Conservation (phyloP, 1,284 basidiomycete species). For the Takashimella tepidaria region DNA sequence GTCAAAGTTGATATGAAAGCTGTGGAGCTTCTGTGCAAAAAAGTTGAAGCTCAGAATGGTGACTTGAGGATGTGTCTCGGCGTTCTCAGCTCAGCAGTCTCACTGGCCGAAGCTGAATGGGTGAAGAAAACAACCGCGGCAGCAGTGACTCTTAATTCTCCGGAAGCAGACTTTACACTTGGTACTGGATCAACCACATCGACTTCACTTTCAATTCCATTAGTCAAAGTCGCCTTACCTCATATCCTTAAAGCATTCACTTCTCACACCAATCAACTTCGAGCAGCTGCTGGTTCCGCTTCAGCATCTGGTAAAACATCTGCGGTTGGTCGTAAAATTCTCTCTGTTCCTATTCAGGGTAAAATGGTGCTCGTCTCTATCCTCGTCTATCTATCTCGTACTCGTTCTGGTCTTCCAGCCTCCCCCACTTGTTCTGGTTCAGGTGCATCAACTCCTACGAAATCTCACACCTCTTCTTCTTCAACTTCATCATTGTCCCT, state of each 20-base stretch:
- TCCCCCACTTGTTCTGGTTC: conserved; percentile 22
- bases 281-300: conserved; percentile 37
- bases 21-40: conserved; percentile 42
- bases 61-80: conserved; percentile 48
- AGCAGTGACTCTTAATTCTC: conserved; percentile 1
- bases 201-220: conserved; percentile 6
- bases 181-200: background rate
- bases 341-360: conserved; percentile 44
- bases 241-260: conserved; percentile 44
- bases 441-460: conserved; percentile 14
- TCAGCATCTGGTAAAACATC: conserved; percentile 12
- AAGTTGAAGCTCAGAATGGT: conserved; percentile 49
- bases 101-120: conserved; percentile 45
- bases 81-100: conserved; percentile 41
- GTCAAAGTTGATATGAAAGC: conserved; percentile 44
- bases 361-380: conserved; percentile 45
- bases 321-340: conserved; percentile 36
- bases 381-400: conserved; percentile 33
- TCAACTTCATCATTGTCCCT: conserved; percentile 13
- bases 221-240: conserved; percentile 37
- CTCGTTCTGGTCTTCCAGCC: conserved; percentile 30
- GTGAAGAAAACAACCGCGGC: conserved; percentile 30
- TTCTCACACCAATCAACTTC: conserved; percentile 39
- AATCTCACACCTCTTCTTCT: conserved; percentile 20
- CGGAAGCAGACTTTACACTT: background rate